Percentiles rank a stretch among this genome's conserved stretches.
These are phyloP conservation scores for Rheum nobile DNA, from an alignment of 148 eudicot genomes.

Conservation along the genomic window DNA sequence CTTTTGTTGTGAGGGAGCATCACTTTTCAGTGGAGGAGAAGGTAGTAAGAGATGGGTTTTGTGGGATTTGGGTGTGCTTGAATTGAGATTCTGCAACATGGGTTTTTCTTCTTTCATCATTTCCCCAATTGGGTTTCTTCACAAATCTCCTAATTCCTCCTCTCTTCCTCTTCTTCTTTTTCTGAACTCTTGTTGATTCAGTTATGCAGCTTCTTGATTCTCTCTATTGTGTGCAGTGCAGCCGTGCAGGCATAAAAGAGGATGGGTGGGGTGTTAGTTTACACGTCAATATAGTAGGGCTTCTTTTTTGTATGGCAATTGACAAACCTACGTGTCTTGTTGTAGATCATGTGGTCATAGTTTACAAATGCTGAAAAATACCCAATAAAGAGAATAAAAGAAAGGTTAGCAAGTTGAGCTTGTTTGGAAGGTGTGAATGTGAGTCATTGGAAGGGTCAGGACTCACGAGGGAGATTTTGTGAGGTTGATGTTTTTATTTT, in stretches of 20 bases:
- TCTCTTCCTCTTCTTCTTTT: not conserved
- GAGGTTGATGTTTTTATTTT: constrained; percentile 2
- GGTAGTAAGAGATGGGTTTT: not conserved
- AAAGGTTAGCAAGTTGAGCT: not conserved
- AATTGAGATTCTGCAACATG: constrained; percentile 13
- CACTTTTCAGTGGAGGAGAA: not conserved
- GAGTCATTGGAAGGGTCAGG: not conserved
- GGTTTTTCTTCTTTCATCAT: not conserved
- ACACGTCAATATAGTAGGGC: constrained; percentile 11
- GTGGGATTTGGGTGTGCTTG: constrained; percentile 4
- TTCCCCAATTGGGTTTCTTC: not conserved
- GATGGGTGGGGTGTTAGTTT: constrained; percentile 23
- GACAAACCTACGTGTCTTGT: constrained; percentile 37
- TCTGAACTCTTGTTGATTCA: not conserved
- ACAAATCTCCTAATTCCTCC: not conserved
- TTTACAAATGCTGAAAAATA: not conserved
- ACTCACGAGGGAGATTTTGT: not conserved
- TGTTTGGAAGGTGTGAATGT: not conserved
- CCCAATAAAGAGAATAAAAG: not conserved
- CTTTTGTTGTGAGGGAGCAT: not conserved
- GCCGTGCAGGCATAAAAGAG: not conserved
- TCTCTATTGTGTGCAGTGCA: not conserved
- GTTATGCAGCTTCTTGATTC: not conserved
- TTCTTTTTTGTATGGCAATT: constrained; percentile 33
- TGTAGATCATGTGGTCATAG: constrained; percentile 24